These are phyloP conservation scores for Eucalyptus polybractea DNA, from an alignment of 345 rosid species.

Conservation along the genomic window DNA sequence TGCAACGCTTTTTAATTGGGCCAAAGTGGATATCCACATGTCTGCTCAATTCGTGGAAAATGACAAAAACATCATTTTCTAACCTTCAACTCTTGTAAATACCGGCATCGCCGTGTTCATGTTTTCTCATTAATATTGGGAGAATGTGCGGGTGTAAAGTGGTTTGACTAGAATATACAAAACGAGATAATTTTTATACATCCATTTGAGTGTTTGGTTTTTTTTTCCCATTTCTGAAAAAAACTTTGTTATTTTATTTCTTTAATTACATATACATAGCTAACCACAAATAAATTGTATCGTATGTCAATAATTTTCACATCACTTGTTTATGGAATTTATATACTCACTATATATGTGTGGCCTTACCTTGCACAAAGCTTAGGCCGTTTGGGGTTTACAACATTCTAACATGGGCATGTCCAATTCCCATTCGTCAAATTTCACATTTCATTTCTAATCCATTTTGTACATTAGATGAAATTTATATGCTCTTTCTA, in stretches of 20 bases:
- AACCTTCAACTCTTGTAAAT: neutral
- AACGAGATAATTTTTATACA: neutral
- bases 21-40: neutral
- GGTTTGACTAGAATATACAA: neutral
- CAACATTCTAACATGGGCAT: too few relatives aligned
- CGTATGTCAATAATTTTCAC: neutral
- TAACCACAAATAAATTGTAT: neutral
- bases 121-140: neutral
- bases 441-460: too few relatives aligned
- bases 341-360: fast-evolving
- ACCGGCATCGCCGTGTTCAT: neutral
- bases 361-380: neutral
- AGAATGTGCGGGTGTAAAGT: neutral
- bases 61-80: neutral
- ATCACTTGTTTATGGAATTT: neutral
- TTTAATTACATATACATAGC: neutral
- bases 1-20: neutral
- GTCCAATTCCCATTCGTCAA: too few relatives aligned
- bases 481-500: too few relatives aligned
- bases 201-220: neutral
- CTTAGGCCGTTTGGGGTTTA: neutral
- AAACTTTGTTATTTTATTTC: fast-evolving
- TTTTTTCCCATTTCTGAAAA: neutral
- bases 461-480: too few relatives aligned
- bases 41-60: neutral